Conservation (phyloP, 2,329 filamentous ascomycete genomes). For the Aspergillus sp. region DNA sequence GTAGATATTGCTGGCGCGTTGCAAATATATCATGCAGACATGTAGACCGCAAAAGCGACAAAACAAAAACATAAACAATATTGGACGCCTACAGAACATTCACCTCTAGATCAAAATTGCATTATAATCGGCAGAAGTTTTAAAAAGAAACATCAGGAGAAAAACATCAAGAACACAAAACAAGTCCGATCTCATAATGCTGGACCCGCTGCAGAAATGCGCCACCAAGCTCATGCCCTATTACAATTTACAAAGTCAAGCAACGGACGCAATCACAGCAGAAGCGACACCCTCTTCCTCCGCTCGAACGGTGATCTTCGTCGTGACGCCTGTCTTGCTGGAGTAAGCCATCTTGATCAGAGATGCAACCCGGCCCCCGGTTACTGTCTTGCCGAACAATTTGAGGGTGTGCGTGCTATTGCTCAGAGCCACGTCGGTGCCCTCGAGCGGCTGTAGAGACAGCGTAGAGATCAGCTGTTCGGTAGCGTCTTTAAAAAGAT, state of each 20-base stretch:
- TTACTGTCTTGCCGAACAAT: constrained; percentile 91
- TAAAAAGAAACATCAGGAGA: constrained; percentile 3
- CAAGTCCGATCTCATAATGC: constrained; percentile 22
- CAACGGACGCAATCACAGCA: constrained; percentile 79
- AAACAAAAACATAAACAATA: constrained; percentile 4
- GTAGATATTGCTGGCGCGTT: background rate
- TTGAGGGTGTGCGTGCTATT: constrained; percentile 92
- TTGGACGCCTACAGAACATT: constrained; percentile 10
- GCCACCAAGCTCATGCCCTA: constrained; percentile 13
- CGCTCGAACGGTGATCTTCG: constrained; percentile 87
- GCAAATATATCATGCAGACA: background rate
- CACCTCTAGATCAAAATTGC: constrained; percentile 19
- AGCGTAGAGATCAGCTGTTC: constrained; percentile 84
- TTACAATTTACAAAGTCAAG: constrained; percentile 45
- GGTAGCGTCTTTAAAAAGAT: constrained; percentile 69
- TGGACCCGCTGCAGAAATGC: constrained; percentile 17
- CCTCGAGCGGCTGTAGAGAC: constrained; percentile 89
- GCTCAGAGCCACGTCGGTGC: constrained; percentile 84
- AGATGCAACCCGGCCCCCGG: constrained; percentile 82
- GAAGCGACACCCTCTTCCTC: constrained; percentile 90
- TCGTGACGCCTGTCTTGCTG: constrained; percentile 87
- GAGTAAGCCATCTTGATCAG: constrained; percentile 91
- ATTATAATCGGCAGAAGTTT: constrained; percentile 16
- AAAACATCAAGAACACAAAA: constrained; percentile 12
- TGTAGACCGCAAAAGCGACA: too few species aligned